phyloP scores from a whole-genome alignment of 805 yeast species.

The Torulaspora delbrueckii region DNA sequence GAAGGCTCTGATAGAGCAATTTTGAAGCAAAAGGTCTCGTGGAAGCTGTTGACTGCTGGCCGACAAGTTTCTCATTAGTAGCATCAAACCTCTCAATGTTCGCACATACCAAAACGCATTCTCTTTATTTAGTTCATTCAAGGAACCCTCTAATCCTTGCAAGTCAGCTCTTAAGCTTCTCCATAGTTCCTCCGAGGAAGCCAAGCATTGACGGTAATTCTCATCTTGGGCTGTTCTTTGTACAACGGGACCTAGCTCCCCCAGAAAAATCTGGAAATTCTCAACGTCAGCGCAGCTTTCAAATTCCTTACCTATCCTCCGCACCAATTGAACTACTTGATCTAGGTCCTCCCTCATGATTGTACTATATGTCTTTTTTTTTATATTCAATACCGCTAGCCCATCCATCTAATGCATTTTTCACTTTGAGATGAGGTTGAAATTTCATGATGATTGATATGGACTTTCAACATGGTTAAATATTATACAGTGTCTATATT shows the following conservation, averaged over 20 bases:
- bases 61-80: conserved; percentile 47
- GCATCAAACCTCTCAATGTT: conserved; percentile 42
- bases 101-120: conserved; percentile 29
- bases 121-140: conserved; percentile 1
- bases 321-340: not conserved
- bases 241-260: conserved; percentile 22
- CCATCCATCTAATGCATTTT: not conserved
- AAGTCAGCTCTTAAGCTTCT: conserved; percentile 16
- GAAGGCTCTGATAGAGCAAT: conserved; percentile 13
- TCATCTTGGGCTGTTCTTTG: conserved; percentile 28
- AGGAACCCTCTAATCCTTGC: not conserved
- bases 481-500: conserved; percentile 13
- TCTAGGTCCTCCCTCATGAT: not conserved
- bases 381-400: not conserved
- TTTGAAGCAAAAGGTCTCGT: conserved; percentile 22
- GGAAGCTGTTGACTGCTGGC: conserved; percentile 33
- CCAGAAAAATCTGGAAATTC: not conserved
- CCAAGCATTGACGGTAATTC: conserved; percentile 23
- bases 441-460: not conserved
- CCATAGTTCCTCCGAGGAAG: conserved; percentile 31
- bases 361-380: no score
- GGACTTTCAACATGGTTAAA: not conserved
- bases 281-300: not conserved
- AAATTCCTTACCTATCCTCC: not conserved
- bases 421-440: not conserved